phyloP scores from a whole-genome alignment of 2,329 filamentous ascomycete genomes.

The Aspergillus pseudoviridinutans region DNA sequence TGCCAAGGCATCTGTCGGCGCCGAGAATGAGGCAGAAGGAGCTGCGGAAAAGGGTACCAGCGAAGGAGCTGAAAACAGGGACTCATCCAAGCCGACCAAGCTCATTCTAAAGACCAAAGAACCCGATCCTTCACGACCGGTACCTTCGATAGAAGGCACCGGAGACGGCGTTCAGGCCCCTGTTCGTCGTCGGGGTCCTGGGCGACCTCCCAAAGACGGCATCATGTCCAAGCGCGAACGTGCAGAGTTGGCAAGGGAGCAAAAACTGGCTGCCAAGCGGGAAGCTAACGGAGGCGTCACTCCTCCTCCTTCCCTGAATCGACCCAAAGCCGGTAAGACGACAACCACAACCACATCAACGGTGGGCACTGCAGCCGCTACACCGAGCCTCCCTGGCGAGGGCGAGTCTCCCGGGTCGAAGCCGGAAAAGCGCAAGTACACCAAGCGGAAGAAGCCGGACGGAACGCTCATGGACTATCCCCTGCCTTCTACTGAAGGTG shows the following conservation, averaged over 20 bases:
- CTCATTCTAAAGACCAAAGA: slow-evolving; percentile 29
- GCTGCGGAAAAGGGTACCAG: slow-evolving; percentile 19
- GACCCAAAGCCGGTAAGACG: slow-evolving; percentile 28
- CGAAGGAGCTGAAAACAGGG: slow-evolving; percentile 26
- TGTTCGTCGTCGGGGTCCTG: slow-evolving; percentile 50
- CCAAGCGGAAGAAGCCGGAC: slow-evolving; percentile 45
- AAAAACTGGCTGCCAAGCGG: slow-evolving; percentile 47
- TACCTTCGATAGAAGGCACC: slow-evolving; percentile 30
- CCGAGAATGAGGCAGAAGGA: slow-evolving; percentile 39
- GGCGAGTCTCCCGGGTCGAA: slow-evolving; percentile 38
- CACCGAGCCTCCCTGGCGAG: slow-evolving; percentile 29
- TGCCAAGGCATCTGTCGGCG: slow-evolving; percentile 34
- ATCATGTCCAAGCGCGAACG: slow-evolving; percentile 64
- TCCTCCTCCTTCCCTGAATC: slow-evolving; percentile 28
- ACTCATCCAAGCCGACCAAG: slow-evolving; percentile 25
- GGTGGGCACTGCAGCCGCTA: background rate
- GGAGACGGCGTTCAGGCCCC: slow-evolving; percentile 39
- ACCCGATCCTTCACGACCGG: slow-evolving; percentile 21
- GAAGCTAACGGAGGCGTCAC: slow-evolving; percentile 46
- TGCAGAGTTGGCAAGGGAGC: slow-evolving; percentile 51
- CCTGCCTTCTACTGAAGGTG: slow-evolving; percentile 41
- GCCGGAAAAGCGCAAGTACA: slow-evolving; percentile 47
- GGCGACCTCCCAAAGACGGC: slow-evolving; percentile 63
- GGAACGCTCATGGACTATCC: slow-evolving; percentile 39
- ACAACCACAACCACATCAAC: slow-evolving; percentile 1